Percentiles rank a stretch among this genome's conserved stretches.
These are phyloP conservation scores for Penicillium maclennaniae DNA, from an alignment of 495 filamentous ascomycete genomes.

Conservation along the genomic window DNA sequence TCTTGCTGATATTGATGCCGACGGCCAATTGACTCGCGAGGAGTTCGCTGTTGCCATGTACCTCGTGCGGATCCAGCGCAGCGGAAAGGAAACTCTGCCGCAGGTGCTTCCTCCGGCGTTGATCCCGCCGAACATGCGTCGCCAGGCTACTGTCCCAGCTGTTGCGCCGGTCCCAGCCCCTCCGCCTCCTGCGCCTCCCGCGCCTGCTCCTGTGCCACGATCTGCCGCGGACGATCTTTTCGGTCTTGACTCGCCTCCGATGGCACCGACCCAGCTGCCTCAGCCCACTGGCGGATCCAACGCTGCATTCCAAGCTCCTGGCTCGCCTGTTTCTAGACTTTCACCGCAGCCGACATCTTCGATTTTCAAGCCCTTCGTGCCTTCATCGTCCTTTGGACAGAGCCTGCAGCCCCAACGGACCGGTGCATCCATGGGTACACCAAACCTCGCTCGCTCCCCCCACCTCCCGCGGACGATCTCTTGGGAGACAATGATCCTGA, in stretches of 20 bases:
- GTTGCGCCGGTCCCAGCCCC: conserved; percentile 37
- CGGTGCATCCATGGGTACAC: conserved; percentile 56
- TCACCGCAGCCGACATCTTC: conserved; percentile 37
- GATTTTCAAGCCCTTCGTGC: conserved; percentile 84
- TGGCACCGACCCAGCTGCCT: conserved; percentile 54
- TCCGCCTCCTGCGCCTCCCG: conserved; percentile 45
- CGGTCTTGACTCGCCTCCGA: conserved; percentile 67
- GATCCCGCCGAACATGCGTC: conserved; percentile 85
- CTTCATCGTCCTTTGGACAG: conserved; percentile 86
- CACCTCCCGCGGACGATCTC: conserved; percentile 76
- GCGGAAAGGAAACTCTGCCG: conserved; percentile 66
- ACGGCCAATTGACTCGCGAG: conserved; percentile 78
- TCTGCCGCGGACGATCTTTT: conserved; percentile 90
- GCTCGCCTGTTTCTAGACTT: conserved; percentile 35
- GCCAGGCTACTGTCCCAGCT: conserved; percentile 49
- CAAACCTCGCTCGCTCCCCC: conserved; percentile 43
- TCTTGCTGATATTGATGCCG: conserved; percentile 87
- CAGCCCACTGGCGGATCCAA: conserved; percentile 69
- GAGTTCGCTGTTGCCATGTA: conserved; percentile 99
- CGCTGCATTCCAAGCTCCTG: conserved; percentile 35
- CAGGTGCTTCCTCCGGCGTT: conserved; percentile 72
- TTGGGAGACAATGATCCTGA: conserved; percentile 91
- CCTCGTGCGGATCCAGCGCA: conserved; percentile 82
- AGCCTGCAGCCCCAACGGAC: conserved; percentile 73
- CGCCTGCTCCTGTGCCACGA: conserved; percentile 45